Percentiles rank a stretch among this genome's conserved stretches.
These are phyloP conservation scores for Polyporus arcularius DNA, from an alignment of 768 basidiomycete species.

Conservation along the genomic window DNA sequence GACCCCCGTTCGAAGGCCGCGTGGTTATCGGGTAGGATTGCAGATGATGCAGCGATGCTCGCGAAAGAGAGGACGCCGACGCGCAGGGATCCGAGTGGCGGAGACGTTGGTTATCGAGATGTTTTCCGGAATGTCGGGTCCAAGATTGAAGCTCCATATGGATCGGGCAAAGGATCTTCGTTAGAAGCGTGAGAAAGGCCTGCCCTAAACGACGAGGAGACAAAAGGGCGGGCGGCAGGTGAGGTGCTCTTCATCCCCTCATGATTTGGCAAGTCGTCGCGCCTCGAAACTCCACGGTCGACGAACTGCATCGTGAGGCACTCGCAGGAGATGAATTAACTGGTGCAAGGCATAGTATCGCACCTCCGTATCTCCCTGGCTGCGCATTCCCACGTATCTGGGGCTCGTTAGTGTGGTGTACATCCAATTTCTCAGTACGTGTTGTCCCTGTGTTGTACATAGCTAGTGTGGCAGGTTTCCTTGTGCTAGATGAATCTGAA, in stretches of 20 bases:
- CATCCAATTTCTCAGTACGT: conserved; percentile 42
- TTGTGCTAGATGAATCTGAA: conserved; percentile 4
- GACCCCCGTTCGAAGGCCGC: too few relatives aligned
- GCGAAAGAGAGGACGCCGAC: too few relatives aligned
- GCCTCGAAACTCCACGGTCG: conserved; percentile 36
- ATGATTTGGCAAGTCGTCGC: conserved; percentile 47
- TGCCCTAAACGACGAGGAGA: conserved; percentile 36
- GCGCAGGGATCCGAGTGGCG: background rate
- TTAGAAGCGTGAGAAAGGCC: conserved; percentile 19
- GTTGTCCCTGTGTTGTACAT: background rate
- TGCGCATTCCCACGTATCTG: conserved; percentile 52
- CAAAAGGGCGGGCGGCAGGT: conserved; percentile 6
- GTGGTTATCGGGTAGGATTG: too few relatives aligned
- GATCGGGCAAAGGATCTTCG: conserved; percentile 20
- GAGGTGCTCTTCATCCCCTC: conserved; percentile 38
- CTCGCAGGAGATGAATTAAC: conserved; percentile 90
- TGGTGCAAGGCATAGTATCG: conserved; percentile 82
- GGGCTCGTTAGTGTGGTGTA: conserved; percentile 88
- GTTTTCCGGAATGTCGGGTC: conserved; percentile 15
- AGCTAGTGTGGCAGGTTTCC: too few relatives aligned
- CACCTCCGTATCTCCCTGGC: conserved; percentile 87
- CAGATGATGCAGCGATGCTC: too few relatives aligned
- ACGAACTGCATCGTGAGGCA: conserved; percentile 51
- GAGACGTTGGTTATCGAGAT: conserved; percentile 9
- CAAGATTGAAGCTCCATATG: conserved; percentile 14